phyloP scores from a whole-genome alignment of 139 green algal species.

The Nannochloris sp. region DNA sequence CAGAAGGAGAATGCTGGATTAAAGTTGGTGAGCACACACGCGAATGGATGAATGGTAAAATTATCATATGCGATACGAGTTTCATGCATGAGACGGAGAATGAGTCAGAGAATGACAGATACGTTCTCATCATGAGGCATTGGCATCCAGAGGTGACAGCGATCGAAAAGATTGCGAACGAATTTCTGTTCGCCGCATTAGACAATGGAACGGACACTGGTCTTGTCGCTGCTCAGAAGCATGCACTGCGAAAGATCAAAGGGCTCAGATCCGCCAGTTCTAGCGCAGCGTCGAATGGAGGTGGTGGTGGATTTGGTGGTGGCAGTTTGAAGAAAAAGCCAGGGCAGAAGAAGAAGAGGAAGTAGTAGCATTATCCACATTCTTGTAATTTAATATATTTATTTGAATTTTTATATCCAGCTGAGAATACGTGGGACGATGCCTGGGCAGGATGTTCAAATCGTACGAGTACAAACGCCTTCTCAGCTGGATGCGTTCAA shows the following conservation, averaged over 20 bases:
- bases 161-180: conserved; percentile 23
- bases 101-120: conserved; percentile 19
- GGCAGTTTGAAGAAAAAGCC: no score
- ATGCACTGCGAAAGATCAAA: not conserved
- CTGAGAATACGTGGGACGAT: no score
- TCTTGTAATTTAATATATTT: no score
- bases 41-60: conserved; percentile 28
- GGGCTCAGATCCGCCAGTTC: not conserved
- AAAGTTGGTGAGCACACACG: conserved; percentile 24
- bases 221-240: conserved; percentile 5
- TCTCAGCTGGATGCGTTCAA: conserved; percentile 18
- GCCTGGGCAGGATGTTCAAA: no score
- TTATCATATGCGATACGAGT: conserved; percentile 26
- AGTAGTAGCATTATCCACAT: no score
- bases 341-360: no score
- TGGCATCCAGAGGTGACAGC: conserved; percentile 36
- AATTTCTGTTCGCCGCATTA: conserved; percentile 38
- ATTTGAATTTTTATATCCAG: no score
- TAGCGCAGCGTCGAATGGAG: not conserved
- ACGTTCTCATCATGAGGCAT: conserved; percentile 47
- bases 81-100: conserved; percentile 43
- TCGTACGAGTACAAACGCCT: not conserved
- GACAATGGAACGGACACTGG: conserved; percentile 5
- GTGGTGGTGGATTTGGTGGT: conserved; percentile 2
- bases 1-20: conserved; percentile 20